Conservation (phyloP, 371 early-diverging fungal species). For the Apophysomyces sp. region DNA sequence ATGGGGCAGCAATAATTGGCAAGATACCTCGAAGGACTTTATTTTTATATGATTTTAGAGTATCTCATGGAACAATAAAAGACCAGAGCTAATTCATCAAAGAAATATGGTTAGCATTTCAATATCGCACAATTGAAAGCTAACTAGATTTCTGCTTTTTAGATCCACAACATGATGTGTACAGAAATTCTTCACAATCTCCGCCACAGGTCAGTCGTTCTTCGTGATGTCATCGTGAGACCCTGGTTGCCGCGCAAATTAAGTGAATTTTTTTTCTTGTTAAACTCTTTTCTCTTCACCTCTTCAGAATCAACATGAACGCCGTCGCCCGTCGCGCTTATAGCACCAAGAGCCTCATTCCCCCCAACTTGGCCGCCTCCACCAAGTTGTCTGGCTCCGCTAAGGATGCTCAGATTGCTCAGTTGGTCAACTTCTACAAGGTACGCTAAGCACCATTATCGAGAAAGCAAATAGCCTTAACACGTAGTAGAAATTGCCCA, state of each 20-base stretch:
- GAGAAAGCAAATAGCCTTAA: neutral
- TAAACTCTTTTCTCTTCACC: neutral
- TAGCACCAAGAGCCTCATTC: constrained; percentile 54
- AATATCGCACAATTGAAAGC: no score
- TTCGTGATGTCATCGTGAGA: no score
- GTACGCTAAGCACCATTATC: constrained; percentile 12
- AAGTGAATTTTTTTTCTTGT: neutral
- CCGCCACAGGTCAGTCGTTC: no score
- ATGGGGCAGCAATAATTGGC: no score
- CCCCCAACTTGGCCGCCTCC: constrained; percentile 55
- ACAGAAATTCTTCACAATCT: no score
- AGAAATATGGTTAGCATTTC: no score
- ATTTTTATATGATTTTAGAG: no score
- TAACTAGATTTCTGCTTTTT: no score
- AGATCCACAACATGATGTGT: no score
- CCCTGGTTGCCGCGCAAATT: neutral
- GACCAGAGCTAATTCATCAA: no score
- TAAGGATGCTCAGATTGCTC: constrained; percentile 41
- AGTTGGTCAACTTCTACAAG: constrained; percentile 56
- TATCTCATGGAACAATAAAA: no score
- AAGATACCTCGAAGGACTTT: no score
- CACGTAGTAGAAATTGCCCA: constrained; percentile 42
- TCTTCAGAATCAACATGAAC: constrained; percentile 30
- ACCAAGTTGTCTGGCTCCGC: constrained; percentile 44
- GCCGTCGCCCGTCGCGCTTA: constrained; percentile 56